Evolutionary conservation across 306 rosid genomes (phyloP), one percentile per base, ranked within the genome.

Genomic region (Quercus variabilis): DNA sequence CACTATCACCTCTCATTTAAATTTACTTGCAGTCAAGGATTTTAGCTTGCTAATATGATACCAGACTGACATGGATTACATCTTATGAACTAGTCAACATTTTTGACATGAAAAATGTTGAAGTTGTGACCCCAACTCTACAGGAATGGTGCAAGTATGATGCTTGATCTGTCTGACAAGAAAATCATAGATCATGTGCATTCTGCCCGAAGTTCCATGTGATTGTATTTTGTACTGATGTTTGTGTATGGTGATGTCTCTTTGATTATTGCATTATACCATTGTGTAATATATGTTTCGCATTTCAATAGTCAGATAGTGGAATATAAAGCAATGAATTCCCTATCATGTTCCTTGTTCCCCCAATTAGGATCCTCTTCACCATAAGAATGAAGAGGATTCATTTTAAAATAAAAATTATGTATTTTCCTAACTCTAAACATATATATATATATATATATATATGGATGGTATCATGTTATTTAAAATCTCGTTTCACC

Each of bases 101-200:
- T 57, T 71, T 58, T 78, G 95, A 94, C 87, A 94, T 90, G 97
- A 84, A 84, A 82, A 94, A 90, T 43, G 89, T 92, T 46, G 93
- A 94, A 83, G 97, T 94, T 79, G 87, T 74, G 76, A 81, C 89
- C 26, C 87, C 81, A 77, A 85, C 91, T 67, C 79, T 91, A 21
- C 87, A 76, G 73, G 87, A 94, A 80, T 94, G 98, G 97, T 65
- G 79, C n/a, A 73, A 88, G 74, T 79, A 55, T 33, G 78, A 85
- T 35, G 91, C 75, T 35, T 85, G 85, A 91, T 73, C 38, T 56
- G 30, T 28, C 55, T 84, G 69, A 73, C n/a, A 78, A 46, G 68
- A 76, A 69, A 59, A 26, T 68, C 14, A 56, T 74, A 64, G 55
- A 26, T 68, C 14, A 26, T 73, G 64, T 76, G 59, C 55, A 54